Base-by-base conservation (phyloP, 176 grass and related monocot genomes). In the Avena eriantha region DNA sequence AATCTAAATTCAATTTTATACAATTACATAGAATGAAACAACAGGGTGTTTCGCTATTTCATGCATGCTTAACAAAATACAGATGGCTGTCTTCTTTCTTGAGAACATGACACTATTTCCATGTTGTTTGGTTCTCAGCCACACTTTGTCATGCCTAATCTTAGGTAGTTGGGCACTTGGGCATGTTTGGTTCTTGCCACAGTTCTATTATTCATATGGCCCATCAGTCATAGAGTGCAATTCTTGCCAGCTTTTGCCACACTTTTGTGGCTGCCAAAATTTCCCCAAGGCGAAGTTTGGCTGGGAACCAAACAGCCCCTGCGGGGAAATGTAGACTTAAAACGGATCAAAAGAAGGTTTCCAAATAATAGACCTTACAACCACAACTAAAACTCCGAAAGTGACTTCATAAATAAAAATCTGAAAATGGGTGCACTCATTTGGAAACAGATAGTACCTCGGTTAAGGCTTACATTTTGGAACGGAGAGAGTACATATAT, bases 371-470 rank as follows among this genome's bases (percentile, higher is more conserved):
- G 4, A 74, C 72, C 24, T 80, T 56, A 72, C 3, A 70, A 22
- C 3, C 56, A 71, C 26, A 86, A 34, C 9, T 58, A 80, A 22
- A 81, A 74, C 22, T 76, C 31, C 15, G 39, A 17, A 18, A 17
- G 4, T 60, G 29, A 31, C 8, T 34, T 47, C 19, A 79, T 34
- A 88, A 6, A 59, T 78, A 18, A 48, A 59, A 78, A 83, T 24
- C 5, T 76, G 39, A 29, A 43, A 88, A 57, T 15, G 75, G 78
- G 19, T 48, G 16, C 45, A 19, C 67, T 31, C 63, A 83, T 60
- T 77, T 58, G 13, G 69, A 67, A 46, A 68, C 22, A 86, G 24
- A 7, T 84, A 29, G 29, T 29, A 29, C 29, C 29, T 29, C 29
- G 29, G 29, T 29, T 29, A 29, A 29, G 29, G 29, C 29, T 29